phyloP scores from a whole-genome alignment of 345 rosid species.

The Hevea brasiliensis region DNA sequence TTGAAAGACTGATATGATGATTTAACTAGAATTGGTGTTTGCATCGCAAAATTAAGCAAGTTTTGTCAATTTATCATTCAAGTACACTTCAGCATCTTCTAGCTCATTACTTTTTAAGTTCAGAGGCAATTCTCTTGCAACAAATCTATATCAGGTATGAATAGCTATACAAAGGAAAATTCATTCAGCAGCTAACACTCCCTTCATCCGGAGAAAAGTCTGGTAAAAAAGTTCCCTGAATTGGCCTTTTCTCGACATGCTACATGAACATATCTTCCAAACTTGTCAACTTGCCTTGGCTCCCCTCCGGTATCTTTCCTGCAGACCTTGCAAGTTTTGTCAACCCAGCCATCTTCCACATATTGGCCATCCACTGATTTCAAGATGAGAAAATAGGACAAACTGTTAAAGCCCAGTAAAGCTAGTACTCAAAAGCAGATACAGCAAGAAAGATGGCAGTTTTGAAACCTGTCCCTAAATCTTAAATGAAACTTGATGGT shows the following conservation, averaged over 20 bases:
- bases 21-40: too few species aligned
- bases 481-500: too few species aligned
- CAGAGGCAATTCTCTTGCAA: background rate
- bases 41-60: too few species aligned
- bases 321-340: slow-evolving; percentile 88
- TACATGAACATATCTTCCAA: slow-evolving; percentile 75
- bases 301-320: slow-evolving; percentile 83
- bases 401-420: too few species aligned
- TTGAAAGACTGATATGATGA: too few species aligned
- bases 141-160: too few species aligned
- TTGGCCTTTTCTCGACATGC: slow-evolving; percentile 60
- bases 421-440: too few species aligned
- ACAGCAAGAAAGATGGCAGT: too few species aligned
- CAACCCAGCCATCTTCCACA: slow-evolving; percentile 85
- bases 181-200: background rate
- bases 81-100: too few species aligned
- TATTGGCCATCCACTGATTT: slow-evolving; percentile 70
- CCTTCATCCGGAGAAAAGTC: slow-evolving; percentile 52
- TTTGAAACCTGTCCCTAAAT: too few species aligned
- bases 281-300: slow-evolving; percentile 69
- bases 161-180: background rate
- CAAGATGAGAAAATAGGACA: background rate
- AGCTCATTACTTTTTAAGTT: too few species aligned
- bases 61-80: too few species aligned
- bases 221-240: slow-evolving; percentile 73